These are phyloP conservation scores for Ilyonectria mors-panacis DNA, from an alignment of 2,329 filamentous ascomycete species.

Conservation along the genomic window DNA sequence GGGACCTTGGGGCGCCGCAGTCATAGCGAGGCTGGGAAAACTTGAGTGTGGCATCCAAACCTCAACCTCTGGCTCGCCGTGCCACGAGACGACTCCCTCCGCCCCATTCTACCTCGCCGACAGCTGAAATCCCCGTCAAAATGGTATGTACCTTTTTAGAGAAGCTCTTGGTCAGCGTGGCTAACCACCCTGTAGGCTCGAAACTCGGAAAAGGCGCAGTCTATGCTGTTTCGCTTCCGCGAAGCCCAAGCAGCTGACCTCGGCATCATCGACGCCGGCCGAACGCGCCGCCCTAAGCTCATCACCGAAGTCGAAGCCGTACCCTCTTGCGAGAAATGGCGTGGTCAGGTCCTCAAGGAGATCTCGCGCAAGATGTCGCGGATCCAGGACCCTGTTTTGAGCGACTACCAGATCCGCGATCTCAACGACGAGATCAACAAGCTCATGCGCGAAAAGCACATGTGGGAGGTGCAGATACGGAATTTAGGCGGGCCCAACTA, in stretches of 20 bases:
- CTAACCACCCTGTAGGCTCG: slow-evolving; percentile 76
- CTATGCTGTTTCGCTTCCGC: slow-evolving; percentile 99
- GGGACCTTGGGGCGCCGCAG: slow-evolving; percentile 5
- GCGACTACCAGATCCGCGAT: slow-evolving; percentile 97
- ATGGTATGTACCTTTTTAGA: slow-evolving; percentile 38
- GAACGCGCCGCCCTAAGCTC: slow-evolving; percentile 89
- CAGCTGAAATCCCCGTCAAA: slow-evolving; percentile 40
- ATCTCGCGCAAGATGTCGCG: slow-evolving; percentile 96
- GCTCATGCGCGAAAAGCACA: slow-evolving; percentile 98
- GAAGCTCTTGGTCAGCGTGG: not conserved
- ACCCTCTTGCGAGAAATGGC: slow-evolving; percentile 95
- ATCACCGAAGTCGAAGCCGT: slow-evolving; percentile 91
- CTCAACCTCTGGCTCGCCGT: slow-evolving; percentile 28
- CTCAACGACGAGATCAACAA: slow-evolving; percentile 99
- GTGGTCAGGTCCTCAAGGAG: slow-evolving; percentile 96
- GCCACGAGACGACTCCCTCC: slow-evolving; percentile 20
- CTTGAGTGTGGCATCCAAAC: slow-evolving; percentile 39
- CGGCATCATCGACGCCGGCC: slow-evolving; percentile 94
- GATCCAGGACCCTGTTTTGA: slow-evolving; percentile 93
- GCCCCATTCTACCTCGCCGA: slow-evolving; percentile 12
- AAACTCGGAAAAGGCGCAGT: slow-evolving; percentile 98
- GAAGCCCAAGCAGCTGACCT: slow-evolving; percentile 96
- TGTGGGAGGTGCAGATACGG: slow-evolving; percentile 98
- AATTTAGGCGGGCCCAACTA: slow-evolving; percentile 98
- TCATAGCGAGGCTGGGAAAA: slow-evolving; percentile 49